Percentiles rank a stretch among this genome's conserved stretches.
phyloP scores from a whole-genome alignment of 129 eudicot genomes.

The Escallonia rubra region DNA sequence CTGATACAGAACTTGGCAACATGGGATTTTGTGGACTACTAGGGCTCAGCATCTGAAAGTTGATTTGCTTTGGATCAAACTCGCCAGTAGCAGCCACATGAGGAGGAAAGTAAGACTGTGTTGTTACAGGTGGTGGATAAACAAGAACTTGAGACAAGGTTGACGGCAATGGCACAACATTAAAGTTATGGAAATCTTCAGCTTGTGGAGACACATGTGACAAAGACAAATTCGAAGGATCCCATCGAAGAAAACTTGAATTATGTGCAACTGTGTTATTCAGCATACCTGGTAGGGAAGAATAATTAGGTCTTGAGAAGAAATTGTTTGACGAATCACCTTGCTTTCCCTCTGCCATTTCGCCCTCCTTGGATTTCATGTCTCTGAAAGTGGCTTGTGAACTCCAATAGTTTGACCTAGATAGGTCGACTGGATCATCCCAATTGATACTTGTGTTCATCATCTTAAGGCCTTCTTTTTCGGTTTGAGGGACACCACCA shows the following conservation, averaged over 20 bases:
- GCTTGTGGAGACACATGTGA: conserved; percentile 33
- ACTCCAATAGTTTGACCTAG: conserved; percentile 11
- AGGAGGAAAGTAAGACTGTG: conserved; percentile 14
- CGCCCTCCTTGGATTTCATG: conserved; percentile 31
- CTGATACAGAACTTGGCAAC: conserved; percentile 15
- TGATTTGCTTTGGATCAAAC: conserved; percentile 28
- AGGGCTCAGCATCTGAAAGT: conserved; percentile 47
- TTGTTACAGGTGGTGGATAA: conserved; percentile 22
- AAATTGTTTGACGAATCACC: conserved; percentile 26
- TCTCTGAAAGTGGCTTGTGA: conserved; percentile 11
- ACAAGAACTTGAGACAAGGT: conserved; percentile 33
- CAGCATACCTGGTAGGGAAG: conserved; percentile 29
- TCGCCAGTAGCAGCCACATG: conserved; percentile 8
- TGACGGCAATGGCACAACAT: conserved; percentile 17
- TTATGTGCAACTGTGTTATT: conserved; percentile 27
- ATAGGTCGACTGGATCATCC: conserved; percentile 22
- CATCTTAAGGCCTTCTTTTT: conserved; percentile 16
- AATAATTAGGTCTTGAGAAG: conserved; percentile 12
- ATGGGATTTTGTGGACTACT: conserved; percentile 29
- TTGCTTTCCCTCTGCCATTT: conserved; percentile 25
- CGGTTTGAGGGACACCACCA: conserved; percentile 16
- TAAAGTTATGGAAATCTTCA: conserved; percentile 31
- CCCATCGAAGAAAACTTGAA: conserved; percentile 41
- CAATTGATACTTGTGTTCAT: conserved; percentile 18
- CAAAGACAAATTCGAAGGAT: conserved; percentile 48